Base-by-base conservation (phyloP, 208 protist genomes). In the Trypanosoma lewisi region DNA sequence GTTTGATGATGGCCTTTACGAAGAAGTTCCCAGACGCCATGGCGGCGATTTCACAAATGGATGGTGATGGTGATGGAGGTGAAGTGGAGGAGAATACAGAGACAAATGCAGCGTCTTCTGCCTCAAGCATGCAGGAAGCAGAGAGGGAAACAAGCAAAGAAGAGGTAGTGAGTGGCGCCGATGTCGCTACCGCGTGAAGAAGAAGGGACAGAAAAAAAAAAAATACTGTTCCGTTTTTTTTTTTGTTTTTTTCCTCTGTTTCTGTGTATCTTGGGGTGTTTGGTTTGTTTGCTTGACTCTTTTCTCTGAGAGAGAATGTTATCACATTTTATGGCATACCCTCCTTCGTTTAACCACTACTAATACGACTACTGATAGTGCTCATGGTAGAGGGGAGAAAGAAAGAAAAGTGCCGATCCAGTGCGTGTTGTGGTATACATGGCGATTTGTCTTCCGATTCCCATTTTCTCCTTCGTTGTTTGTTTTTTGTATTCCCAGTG, bases 21-120 rank as follows among this genome's bases (percentile, higher is more conserved):
- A 39, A 39, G 19, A 75, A 49, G 19, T 88, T 83, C 36, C 82
- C 82, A 0, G 60, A 73, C 0, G 62, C 76, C 17, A 28, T 54
- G 23, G 60, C 34, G 12, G 37, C 58, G 6, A 19, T 73, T 11
- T 7, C 16, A 2, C 28, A 33, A n/a, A 33, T 48, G 31, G 37
- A 59, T 2, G 51, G 11, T 4, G 52, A 39, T 23, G 37, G 2
- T 19, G 37, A 59, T 2, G 51, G 11, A 11, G 52, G 27, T 23
- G 37, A 7, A 30, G 42, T 33, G 25, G 41, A 50, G 21, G 56
- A 28, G 14, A 17, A 5, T 44, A 17, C 39, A 5, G 14, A 9
- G 4, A 17, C 42, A 47, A 14, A 14, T 39, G 34, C 34, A 4
- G 34, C 34, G 34, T 39, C 34, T 11, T 14, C 34, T 11, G 34